Percentiles rank a stretch among this genome's conserved stretches.
Evolutionary conservation across 257 asterid genomes (phyloP).

Genomic region (Solanum pinnatisectum): DNA sequence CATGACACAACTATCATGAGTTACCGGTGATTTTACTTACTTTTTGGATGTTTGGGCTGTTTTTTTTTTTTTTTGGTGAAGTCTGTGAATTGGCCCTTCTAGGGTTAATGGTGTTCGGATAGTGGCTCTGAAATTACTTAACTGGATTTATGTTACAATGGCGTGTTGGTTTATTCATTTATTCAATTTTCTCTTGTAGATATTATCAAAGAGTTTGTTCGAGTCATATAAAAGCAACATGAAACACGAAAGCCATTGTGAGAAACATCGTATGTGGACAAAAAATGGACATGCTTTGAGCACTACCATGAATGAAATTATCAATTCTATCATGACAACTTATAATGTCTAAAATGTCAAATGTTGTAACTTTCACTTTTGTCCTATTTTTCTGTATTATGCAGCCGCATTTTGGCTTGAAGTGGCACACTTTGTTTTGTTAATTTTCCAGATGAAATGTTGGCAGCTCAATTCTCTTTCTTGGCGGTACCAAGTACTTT

Average conservation of each 20-base stretch:
- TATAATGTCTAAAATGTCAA: neutral
- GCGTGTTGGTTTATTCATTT: neutral
- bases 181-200: neutral
- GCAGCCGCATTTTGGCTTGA: neutral
- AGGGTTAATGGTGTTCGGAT: too few relatives aligned
- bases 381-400: neutral
- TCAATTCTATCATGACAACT: neutral
- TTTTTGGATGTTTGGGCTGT: neutral
- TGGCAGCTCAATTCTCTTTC: neutral
- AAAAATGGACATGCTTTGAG: neutral
- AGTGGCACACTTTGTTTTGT: neutral
- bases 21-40: neutral
- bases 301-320: neutral
- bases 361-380: neutral
- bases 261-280: neutral
- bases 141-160: neutral
- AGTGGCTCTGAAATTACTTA: too few relatives aligned
- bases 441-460: neutral
- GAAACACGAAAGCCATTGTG: neutral
- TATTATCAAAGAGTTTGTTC: neutral
- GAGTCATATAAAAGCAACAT: neutral
- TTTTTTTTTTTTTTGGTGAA: too few relatives aligned
- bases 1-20: neutral
- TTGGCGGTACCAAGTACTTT: neutral
- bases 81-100: too few relatives aligned